phyloP scores from a whole-genome alignment of 176 grass and related monocot genomes.

The Zoysia japonica region DNA sequence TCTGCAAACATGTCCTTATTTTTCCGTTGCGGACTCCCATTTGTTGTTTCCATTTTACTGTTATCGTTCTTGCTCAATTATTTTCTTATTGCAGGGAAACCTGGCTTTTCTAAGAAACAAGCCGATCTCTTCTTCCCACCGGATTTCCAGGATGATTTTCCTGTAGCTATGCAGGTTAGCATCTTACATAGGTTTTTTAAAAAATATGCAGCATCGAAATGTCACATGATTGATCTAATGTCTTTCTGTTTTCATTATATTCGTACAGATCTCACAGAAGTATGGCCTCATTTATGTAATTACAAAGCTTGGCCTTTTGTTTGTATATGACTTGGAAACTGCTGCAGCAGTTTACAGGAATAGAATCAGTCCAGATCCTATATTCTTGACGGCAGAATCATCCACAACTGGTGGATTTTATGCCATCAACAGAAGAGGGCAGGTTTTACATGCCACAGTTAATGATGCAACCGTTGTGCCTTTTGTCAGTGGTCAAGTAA shows the following conservation, averaged over 20 bases:
- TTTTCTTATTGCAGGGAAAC: constrained; percentile 59
- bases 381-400: constrained; percentile 92
- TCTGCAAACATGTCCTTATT: background rate
- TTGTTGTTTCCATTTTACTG: background rate
- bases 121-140: constrained; percentile 92
- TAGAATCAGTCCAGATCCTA: constrained; percentile 95
- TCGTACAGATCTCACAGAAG: constrained; percentile 84
- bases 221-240: constrained; percentile 29
- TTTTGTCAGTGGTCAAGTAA: constrained; percentile 90
- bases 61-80: background rate
- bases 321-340: constrained; percentile 98
- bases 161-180: constrained; percentile 95
- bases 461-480: constrained; percentile 92
- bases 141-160: constrained; percentile 98
- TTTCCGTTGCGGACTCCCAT: background rate
- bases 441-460: constrained; percentile 93
- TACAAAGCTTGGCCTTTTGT: constrained; percentile 92
- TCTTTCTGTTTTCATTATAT: constrained; percentile 26
- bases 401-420: constrained; percentile 90
- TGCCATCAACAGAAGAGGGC: constrained; percentile 93
- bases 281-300: constrained; percentile 95
- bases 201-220: background rate
- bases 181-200: background rate
- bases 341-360: constrained; percentile 96
- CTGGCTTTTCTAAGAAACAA: constrained; percentile 97